Percentiles rank a stretch among this genome's conserved stretches.
These are phyloP conservation scores for Syzygium malaccense DNA, from an alignment of 441 rosid species.

Conservation along the genomic window DNA sequence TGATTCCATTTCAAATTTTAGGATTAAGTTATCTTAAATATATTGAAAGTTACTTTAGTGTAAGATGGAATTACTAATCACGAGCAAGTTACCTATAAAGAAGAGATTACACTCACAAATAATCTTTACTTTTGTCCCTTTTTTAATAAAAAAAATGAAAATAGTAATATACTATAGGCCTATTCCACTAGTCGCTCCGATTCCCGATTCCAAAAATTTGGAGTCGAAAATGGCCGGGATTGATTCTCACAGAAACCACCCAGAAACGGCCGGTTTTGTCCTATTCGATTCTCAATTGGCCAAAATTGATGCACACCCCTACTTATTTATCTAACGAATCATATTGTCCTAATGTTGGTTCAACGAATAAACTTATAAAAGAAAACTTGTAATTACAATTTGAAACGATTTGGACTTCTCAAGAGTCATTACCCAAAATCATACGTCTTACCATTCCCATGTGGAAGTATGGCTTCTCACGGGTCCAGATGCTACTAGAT, in stretches of 20 bases:
- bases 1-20: no score
- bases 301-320: not conserved
- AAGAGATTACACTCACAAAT: not conserved
- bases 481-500: not conserved
- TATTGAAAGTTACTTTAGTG: not conserved
- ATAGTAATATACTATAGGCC: not conserved
- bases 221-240: accelerated
- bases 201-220: not conserved
- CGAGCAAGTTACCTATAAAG: not conserved
- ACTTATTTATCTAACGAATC: not conserved
- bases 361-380: not conserved
- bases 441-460: not conserved
- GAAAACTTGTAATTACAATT: not conserved
- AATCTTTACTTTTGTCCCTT: not conserved
- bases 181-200: accelerated
- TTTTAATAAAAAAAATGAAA: not conserved
- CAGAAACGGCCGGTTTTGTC: accelerated
- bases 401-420: not conserved
- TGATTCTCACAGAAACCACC: not conserved
- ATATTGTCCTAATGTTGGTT: not conserved
- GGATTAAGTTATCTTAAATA: not conserved
- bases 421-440: not conserved
- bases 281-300: accelerated
- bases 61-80: not conserved
- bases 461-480: not conserved